These are phyloP conservation scores for Coemansia sp. DNA, from an alignment of 192 early-diverging fungal genomes.

Conservation along the genomic window DNA sequence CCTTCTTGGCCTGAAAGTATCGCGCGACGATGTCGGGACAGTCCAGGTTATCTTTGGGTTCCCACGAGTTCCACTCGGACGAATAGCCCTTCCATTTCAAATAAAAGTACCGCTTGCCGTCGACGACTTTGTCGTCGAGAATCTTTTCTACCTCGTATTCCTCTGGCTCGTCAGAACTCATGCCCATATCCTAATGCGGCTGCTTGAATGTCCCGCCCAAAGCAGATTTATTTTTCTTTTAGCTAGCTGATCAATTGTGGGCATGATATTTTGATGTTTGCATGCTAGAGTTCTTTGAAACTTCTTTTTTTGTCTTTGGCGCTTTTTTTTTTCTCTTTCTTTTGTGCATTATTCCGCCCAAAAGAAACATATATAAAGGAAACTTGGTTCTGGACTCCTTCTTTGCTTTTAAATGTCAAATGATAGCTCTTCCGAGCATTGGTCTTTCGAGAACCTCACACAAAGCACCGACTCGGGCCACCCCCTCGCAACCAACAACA, in stretches of 20 bases:
- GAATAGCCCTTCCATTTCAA: constrained; percentile 46
- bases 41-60: constrained; percentile 34
- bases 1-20: constrained; percentile 22
- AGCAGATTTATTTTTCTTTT: no score
- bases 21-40: constrained; percentile 17
- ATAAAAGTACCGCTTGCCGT: constrained; percentile 17
- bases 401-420: constrained; percentile 25
- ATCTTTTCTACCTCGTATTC: constrained; percentile 35
- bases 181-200: background rate
- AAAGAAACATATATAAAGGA: background rate
- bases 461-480: constrained; percentile 46
- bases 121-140: constrained; percentile 16
- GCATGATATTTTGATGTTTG: no score
- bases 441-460: constrained; percentile 52
- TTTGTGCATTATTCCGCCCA: background rate
- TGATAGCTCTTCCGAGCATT: constrained; percentile 64
- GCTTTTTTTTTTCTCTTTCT: background rate
- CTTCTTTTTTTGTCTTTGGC: no score
- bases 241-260: no score
- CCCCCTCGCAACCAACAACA: constrained; percentile 10
- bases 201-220: no score
- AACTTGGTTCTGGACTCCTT: background rate
- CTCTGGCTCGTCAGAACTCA: background rate
- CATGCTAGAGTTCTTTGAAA: no score
- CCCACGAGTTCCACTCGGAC: constrained; percentile 38